Percentiles rank a stretch among this genome's conserved stretches.
Evolutionary conservation across 2,329 filamentous ascomycete species (phyloP).

Genomic region (Alternaria hordeiaustralica): DNA sequence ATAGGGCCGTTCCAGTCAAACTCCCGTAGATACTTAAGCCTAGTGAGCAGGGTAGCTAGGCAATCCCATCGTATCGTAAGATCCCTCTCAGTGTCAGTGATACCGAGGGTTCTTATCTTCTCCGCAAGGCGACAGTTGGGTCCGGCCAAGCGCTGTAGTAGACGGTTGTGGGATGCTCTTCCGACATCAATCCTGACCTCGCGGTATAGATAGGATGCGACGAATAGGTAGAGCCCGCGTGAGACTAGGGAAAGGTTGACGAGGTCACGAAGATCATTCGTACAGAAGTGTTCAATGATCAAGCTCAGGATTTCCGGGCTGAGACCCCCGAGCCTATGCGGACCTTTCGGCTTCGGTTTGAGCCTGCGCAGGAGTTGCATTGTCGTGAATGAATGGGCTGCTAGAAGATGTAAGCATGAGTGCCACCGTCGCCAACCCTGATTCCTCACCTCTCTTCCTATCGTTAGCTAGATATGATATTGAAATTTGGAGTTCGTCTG

Average conservation of each 20-base stretch:
- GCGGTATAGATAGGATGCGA: conserved; percentile 4
- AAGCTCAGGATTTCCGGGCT: neutral
- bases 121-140: neutral
- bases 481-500: neutral
- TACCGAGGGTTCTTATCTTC: neutral
- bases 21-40: neutral
- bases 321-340: neutral
- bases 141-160: neutral
- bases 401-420: neutral
- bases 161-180: neutral
- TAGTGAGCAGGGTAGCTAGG: neutral
- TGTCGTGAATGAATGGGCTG: neutral
- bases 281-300: conserved; percentile 2
- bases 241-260: conserved; percentile 2
- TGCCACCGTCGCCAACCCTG: neutral
- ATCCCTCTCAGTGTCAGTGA: neutral
- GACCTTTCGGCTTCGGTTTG: neutral
- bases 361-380: neutral
- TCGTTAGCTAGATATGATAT: neutral
- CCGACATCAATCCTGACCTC: neutral
- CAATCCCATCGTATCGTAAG: neutral
- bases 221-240: conserved; percentile 1
- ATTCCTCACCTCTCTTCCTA: neutral
- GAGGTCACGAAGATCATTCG: neutral
- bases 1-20: conserved; percentile 1